phyloP scores from a whole-genome alignment of 2,329 filamentous ascomycete genomes.

The Pyrenochaeta sp. region DNA sequence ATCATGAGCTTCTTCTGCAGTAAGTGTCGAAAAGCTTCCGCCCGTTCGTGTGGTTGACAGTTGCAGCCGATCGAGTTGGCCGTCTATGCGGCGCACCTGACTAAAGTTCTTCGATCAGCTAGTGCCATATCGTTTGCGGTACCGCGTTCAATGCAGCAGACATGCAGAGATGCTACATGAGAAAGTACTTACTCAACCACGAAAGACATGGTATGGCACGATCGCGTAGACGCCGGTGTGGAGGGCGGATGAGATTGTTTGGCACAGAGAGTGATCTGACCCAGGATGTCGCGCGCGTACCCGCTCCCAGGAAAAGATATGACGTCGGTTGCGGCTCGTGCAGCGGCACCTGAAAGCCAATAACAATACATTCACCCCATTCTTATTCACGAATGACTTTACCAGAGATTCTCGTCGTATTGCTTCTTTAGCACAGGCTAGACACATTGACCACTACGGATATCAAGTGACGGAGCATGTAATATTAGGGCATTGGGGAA shows the following conservation, averaged over 20 bases:
- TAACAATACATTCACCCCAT: too few relatives aligned
- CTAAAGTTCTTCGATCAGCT: constrained; percentile 43
- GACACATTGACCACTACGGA: too few relatives aligned
- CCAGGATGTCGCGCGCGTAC: constrained; percentile 10
- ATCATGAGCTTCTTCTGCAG: constrained; percentile 45
- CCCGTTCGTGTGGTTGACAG: constrained; percentile 49
- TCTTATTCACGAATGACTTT: too few relatives aligned
- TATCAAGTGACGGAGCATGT: too few relatives aligned
- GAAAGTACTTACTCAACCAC: constrained; percentile 49
- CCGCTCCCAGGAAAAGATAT: constrained; percentile 5
- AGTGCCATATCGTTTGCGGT: not conserved
- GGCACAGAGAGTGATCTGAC: constrained; percentile 6
- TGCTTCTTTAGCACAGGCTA: too few relatives aligned
- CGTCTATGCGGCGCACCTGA: constrained; percentile 66
- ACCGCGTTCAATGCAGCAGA: not conserved
- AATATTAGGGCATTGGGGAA: too few relatives aligned
- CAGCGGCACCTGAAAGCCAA: not conserved
- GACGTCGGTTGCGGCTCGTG: constrained; percentile 3
- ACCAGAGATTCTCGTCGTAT: too few relatives aligned
- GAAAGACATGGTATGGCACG: constrained; percentile 48
- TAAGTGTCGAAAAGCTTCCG: constrained; percentile 39
- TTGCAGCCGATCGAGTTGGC: constrained; percentile 66
- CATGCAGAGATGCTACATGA: not conserved
- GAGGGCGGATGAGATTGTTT: constrained; percentile 1
- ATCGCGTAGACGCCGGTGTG: constrained; percentile 26